A percentile compares a stretch with the other conserved stretches of the same genome.
phyloP scores from a whole-genome alignment of 2,329 filamentous ascomycete genomes.

The Dactylellina leptospora region DNA sequence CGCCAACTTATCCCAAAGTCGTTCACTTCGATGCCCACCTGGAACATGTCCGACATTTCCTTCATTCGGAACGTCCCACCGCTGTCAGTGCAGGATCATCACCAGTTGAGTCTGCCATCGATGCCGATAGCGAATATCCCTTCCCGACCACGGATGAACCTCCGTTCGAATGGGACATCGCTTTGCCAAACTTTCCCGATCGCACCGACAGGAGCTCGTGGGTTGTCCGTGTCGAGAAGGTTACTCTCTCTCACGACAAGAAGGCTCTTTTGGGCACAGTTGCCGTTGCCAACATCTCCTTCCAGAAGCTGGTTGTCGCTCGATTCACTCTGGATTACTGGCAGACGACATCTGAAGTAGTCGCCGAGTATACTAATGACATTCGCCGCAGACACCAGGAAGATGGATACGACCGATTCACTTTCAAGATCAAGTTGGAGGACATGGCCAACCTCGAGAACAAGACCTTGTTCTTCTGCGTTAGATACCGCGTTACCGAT shows the following conservation, averaged over 20 bases:
- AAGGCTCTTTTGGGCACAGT: conserved; percentile 84
- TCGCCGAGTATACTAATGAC: conserved; percentile 85
- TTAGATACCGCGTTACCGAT: conserved; percentile 84
- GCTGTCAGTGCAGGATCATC: conserved; percentile 95
- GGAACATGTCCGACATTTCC: conserved; percentile 93
- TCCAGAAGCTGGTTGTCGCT: conserved; percentile 87
- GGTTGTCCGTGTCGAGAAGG: conserved; percentile 77
- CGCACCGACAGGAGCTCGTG: conserved; percentile 56
- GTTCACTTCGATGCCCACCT: conserved; percentile 99
- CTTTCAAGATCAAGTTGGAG: conserved; percentile 90
- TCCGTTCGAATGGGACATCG: conserved; percentile 85
- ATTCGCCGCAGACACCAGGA: conserved; percentile 72
- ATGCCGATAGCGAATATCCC: conserved; percentile 88
- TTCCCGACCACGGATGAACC: conserved; percentile 71
- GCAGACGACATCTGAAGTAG: conserved; percentile 96
- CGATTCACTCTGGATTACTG: conserved; percentile 97
- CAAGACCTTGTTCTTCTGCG: conserved; percentile 91
- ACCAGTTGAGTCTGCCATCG: conserved; percentile 80
- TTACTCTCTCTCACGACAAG: conserved; percentile 88
- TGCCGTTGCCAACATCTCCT: conserved; percentile 86
- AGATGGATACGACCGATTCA: conserved; percentile 84
- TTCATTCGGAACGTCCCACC: conserved; percentile 91
- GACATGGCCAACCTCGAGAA: conserved; percentile 90
- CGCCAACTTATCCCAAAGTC: conserved; percentile 91
- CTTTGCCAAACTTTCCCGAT: conserved; percentile 81